Conservation (phyloP, 306 rosid genomes). For the Quercus bicolor region DNA sequence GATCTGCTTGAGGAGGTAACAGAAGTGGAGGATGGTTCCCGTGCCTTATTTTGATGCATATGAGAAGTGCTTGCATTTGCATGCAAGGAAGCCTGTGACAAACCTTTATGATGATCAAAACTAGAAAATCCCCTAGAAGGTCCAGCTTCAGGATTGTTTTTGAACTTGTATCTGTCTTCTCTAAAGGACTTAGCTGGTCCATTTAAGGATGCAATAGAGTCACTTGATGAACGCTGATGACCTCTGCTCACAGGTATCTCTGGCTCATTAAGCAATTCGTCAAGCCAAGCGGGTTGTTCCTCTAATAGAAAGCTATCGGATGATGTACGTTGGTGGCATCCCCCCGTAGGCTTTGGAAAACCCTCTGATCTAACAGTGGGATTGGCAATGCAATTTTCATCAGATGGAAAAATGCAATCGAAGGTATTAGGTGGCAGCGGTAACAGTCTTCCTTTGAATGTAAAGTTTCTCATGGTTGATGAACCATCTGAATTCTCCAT, state of each 20-base stretch:
- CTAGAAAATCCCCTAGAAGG: background rate
- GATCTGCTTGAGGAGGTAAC: background rate
- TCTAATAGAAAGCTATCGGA: conserved; percentile 25
- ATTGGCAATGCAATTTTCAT: background rate
- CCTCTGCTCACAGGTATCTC: conserved; percentile 20
- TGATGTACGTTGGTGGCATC: conserved; percentile 20
- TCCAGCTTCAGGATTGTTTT: background rate
- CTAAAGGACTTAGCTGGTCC: background rate
- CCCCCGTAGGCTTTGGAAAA: background rate
- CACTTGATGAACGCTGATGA: conserved; percentile 35
- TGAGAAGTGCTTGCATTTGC: background rate
- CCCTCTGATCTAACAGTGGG: background rate
- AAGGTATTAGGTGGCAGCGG: conserved; percentile 25
- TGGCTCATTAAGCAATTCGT: conserved; percentile 36
- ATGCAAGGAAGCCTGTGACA: background rate
- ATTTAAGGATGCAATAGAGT: conserved; percentile 19
- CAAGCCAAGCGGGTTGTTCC: conserved; percentile 37
- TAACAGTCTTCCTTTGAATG: conserved; percentile 21
- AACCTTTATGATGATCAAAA: background rate
- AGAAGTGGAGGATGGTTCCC: conserved; percentile 2
- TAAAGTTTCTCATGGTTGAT: conserved; percentile 7
- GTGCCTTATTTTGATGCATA: background rate
- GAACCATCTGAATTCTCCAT: conserved; percentile 29
- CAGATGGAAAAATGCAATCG: background rate
- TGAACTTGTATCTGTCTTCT: conserved; percentile 9